Evolutionary conservation across 495 filamentous ascomycete genomes (phyloP), one percentile per base, ranked within the genome.

Genomic region (Penicillium robsamsonii): DNA sequence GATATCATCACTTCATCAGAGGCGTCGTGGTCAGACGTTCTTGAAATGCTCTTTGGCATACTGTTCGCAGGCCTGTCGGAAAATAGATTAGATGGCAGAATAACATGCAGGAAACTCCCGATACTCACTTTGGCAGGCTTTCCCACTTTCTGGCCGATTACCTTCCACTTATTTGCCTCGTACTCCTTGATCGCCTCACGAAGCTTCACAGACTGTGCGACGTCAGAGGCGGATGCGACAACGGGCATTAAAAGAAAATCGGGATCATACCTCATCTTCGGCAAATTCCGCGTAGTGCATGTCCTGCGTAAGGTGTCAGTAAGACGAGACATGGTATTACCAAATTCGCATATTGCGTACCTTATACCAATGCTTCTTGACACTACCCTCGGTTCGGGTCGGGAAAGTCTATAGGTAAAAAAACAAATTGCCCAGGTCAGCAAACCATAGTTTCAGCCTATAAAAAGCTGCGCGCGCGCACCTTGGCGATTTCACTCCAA

Each of bases 321-420:
- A 63, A 56, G 20, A 50, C 38, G 5, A 12, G 47, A 47, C 31
- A 20, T n/a, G n/a, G 48, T 43, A 31, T 38, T 31, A 50, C 18
- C 40, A 5, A 25, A 56, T 42, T 55, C 9, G n/a, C 55, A 59
- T 49, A 41, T 49, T 49, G 33, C 49, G 50, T 79, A 92, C 92
- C 82, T 98, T 98, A 70, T 98, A 98, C 94, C 94, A 98, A 71
- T 98, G 94, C 76, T 98, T 98, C 81, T 98, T 98, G 11, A 98
- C 94, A 65, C 91, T 96, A 17, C 94, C 94, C 71, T 98, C 94
- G 22, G 94, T 98, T 60, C 94, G 81, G 17, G 82, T 84, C 15
- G 94, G 94, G 72, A 98, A 98, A 10, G 88, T 92, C 90, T 95
- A 64, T 52, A 50, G 47, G 61, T 75, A n/a, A 50, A 37, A 43